Conservation (phyloP, 345 rosid genomes). For the Syzygium aqueum region DNA sequence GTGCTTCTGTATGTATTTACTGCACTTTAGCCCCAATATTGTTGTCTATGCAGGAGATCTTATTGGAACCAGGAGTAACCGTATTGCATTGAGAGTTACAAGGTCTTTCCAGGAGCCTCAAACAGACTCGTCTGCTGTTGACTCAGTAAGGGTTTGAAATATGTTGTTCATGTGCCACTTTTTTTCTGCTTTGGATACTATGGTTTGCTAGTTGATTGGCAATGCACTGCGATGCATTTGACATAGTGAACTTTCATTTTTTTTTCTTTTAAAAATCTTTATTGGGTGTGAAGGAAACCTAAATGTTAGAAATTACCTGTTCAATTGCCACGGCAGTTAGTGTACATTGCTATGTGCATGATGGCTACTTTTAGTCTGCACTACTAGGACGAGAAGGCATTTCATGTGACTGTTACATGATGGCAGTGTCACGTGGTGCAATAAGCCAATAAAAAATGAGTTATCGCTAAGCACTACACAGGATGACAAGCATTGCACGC, state of each 20-base stretch:
- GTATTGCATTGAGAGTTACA: slow-evolving; percentile 48
- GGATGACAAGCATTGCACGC: not conserved
- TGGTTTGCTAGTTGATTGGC: not conserved
- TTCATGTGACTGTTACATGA: not conserved
- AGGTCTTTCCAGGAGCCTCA: slow-evolving; percentile 21
- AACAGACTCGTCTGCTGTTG: not conserved
- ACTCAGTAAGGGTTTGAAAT: not conserved
- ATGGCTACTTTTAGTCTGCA: not conserved
- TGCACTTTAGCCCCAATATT: slow-evolving; percentile 12
- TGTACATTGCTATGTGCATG: not conserved
- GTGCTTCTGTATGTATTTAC: not conserved
- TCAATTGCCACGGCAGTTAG: not conserved
- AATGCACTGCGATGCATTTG: not conserved
- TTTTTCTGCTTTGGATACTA: not conserved
- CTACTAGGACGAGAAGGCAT: not conserved
- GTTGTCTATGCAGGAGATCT: slow-evolving; percentile 40
- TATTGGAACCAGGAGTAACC: slow-evolving; percentile 33
- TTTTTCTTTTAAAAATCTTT: not conserved
- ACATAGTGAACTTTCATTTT: not conserved
- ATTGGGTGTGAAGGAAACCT: not conserved
- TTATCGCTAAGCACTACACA: not conserved
- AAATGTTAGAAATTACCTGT: not conserved
- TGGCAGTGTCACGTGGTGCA: not conserved
- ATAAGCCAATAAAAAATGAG: not conserved
- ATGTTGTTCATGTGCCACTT: not conserved